Evolutionary conservation across 306 rosid genomes (phyloP).

Genomic region (Vigna trinervia): DNA sequence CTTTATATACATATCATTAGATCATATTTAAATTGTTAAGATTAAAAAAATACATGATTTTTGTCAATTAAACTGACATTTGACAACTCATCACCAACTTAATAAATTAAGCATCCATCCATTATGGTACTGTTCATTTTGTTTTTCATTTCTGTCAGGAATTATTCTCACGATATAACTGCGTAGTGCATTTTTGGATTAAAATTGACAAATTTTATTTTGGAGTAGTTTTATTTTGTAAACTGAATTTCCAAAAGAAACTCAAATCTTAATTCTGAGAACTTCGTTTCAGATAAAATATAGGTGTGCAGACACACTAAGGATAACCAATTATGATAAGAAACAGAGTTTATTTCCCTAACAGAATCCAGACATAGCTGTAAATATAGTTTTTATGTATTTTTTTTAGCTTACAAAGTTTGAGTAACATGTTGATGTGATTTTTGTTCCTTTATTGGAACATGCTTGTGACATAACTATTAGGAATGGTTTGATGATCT

Average conservation of each 20-base stretch:
- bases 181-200: not conserved
- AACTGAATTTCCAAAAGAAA: not conserved
- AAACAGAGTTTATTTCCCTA: not conserved
- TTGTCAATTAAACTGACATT: not conserved
- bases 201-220: not conserved
- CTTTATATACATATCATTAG: not conserved
- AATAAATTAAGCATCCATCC: too few relatives aligned
- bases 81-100: too few relatives aligned
- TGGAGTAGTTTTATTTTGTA: too few relatives aligned
- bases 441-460: not conserved
- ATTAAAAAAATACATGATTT: too few relatives aligned
- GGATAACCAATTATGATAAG: not conserved
- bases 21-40: not conserved
- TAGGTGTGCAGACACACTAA: not conserved
- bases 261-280: not conserved
- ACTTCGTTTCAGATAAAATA: not conserved
- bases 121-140: not conserved
- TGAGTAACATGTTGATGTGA: not conserved
- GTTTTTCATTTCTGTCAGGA: not conserved
- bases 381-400: not conserved
- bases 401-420: not conserved
- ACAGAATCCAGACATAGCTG: not conserved
- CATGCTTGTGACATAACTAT: not conserved
- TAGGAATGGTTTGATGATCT: slow-evolving; percentile 16
- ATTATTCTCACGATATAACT: too few relatives aligned